Evolutionary conservation across 257 asterid genomes (phyloP).

Genomic region (Pogostemon cablin): DNA sequence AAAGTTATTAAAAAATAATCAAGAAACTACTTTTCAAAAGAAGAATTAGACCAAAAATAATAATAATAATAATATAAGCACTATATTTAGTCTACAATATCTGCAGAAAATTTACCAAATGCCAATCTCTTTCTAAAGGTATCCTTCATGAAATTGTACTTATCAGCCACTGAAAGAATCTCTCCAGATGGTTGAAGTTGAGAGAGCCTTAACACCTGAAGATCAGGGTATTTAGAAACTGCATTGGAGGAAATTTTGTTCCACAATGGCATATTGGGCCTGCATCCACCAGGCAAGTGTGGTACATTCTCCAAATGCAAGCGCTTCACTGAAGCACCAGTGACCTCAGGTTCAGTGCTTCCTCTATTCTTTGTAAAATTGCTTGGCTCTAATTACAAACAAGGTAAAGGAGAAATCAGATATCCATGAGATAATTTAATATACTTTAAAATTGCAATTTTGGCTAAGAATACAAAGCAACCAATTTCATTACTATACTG

Average conservation of each 20-base stretch:
- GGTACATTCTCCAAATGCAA: constrained; percentile 88
- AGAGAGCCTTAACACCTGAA: constrained; percentile 56
- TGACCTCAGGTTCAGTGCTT: constrained; percentile 72
- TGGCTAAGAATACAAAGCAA: constrained; percentile 17
- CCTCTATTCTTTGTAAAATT: constrained; percentile 66
- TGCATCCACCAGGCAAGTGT: constrained; percentile 82
- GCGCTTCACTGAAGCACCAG: constrained; percentile 80
- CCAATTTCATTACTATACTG: background rate
- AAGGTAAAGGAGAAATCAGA: constrained; percentile 43
- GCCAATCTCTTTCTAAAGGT: constrained; percentile 79
- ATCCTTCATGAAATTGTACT: constrained; percentile 78
- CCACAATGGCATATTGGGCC: constrained; percentile 64
- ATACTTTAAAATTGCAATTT: constrained; percentile 13
- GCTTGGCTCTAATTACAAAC: constrained; percentile 62
- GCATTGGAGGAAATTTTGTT: constrained; percentile 48
- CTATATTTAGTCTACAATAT: constrained; percentile 5
- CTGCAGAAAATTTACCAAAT: constrained; percentile 61
- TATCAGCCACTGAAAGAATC: constrained; percentile 83
- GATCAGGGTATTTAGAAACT: constrained; percentile 56
- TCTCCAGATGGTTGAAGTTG: constrained; percentile 62
- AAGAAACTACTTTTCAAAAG: constrained; percentile 6
- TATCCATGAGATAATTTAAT: constrained; percentile 28
- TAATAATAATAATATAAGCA: background rate
- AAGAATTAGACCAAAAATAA: background rate
- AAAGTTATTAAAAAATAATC: constrained; percentile 18